Conservation (phyloP, 2,329 filamentous ascomycete species). For the Fusarium miscanthi region DNA sequence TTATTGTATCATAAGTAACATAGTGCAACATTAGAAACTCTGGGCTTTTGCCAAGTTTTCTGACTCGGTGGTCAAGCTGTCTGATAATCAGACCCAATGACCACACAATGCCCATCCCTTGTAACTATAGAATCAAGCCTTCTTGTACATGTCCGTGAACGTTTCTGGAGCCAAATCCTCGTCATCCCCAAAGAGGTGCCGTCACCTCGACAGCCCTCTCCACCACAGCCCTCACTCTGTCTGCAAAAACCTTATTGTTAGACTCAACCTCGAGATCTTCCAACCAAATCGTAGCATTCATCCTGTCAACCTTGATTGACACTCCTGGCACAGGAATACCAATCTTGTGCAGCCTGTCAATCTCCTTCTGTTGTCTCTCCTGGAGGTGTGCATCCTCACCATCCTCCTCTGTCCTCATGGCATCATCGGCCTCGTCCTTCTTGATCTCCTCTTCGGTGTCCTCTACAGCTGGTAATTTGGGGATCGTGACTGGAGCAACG, state of each 20-base stretch:
- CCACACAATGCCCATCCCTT: not conserved
- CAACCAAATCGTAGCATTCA: slow-evolving; percentile 89
- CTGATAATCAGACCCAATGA: not conserved
- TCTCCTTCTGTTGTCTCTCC: slow-evolving; percentile 73
- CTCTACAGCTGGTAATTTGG: slow-evolving; percentile 63
- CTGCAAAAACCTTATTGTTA: slow-evolving; percentile 78
- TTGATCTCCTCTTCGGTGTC: slow-evolving; percentile 49
- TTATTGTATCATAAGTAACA: slow-evolving; percentile 50
- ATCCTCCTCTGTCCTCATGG: slow-evolving; percentile 50
- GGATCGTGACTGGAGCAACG: slow-evolving; percentile 77
- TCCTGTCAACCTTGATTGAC: slow-evolving; percentile 87
- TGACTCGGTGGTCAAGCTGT: not conserved
- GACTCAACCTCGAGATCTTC: slow-evolving; percentile 94
- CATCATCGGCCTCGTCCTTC: slow-evolving; percentile 53
- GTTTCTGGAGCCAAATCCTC: not conserved
- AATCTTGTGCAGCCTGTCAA: slow-evolving; percentile 81
- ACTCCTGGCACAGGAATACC: slow-evolving; percentile 93
- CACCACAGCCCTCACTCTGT: slow-evolving; percentile 88
- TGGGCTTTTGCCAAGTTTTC: slow-evolving; percentile 25
- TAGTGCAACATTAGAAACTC: slow-evolving; percentile 41
- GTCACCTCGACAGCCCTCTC: slow-evolving; percentile 91
- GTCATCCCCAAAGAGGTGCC: slow-evolving; percentile 73
- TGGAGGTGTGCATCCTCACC: slow-evolving; percentile 59
- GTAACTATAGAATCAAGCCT: not conserved
- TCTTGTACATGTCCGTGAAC: not conserved